Evolutionary conservation across 371 early-diverging fungal species (phyloP).

Genomic region (Actinomortierella wolfii): DNA sequence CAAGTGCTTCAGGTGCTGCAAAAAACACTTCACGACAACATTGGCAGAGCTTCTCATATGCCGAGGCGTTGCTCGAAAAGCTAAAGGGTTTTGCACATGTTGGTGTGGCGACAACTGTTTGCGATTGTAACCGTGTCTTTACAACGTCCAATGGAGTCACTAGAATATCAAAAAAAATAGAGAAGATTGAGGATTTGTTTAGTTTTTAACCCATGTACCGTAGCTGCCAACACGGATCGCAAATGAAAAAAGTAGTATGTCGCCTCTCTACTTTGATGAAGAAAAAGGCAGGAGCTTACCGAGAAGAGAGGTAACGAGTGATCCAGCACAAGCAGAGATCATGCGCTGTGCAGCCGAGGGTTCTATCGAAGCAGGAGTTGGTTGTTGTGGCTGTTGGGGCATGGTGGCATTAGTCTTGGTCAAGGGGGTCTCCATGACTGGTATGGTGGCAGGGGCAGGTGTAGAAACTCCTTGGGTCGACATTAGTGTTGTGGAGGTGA

Average conservation of each 20-base stretch:
- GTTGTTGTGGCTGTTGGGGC: constrained; percentile 14
- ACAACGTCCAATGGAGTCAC: constrained; percentile 95
- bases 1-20: constrained; percentile 15
- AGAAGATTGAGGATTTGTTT: neutral
- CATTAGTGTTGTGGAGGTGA: too few relatives aligned
- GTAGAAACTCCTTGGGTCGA: constrained; percentile 10
- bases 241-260: too few relatives aligned
- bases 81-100: constrained; percentile 33
- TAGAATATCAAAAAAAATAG: constrained; percentile 28
- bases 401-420: too few relatives aligned
- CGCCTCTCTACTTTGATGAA: too few relatives aligned
- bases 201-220: neutral
- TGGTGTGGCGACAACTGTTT: constrained; percentile 48
- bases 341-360: constrained; percentile 56
- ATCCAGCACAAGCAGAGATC: constrained; percentile 79
- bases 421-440: neutral
- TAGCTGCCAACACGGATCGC: neutral
- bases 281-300: constrained; percentile 41
- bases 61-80: constrained; percentile 27
- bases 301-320: constrained; percentile 71
- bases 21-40: constrained; percentile 43
- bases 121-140: constrained; percentile 89
- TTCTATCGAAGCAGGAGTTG: constrained; percentile 14
- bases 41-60: constrained; percentile 34
- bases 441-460: constrained; percentile 9